Evolutionary conservation across 306 rosid species (phyloP), one percentile per base, ranked within the genome.

Genomic region (Vicia sativa): DNA sequence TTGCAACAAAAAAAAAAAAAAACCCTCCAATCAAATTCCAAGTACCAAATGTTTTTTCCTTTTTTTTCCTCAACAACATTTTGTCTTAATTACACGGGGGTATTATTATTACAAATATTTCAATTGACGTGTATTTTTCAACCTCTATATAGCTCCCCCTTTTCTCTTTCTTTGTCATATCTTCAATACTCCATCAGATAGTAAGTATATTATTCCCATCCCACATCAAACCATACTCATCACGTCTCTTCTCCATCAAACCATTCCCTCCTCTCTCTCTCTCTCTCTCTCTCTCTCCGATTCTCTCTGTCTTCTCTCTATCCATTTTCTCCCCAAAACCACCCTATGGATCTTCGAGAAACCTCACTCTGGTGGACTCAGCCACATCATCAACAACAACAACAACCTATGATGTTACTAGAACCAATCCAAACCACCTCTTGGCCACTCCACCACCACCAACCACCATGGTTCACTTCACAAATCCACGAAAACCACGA

Each of bases 201-300:
- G 54, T 48, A 43, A 43, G 16, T 46, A 50, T 86, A 88, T 82
- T 83, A 83, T 81, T 83, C 74, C 79, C 78, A 50, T 50, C 57
- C 57, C 78, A 64, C 92, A 84, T 84, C 89, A 69, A 83, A 67
- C 77, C 77, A 71, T 74, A 77, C 77, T 68, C 84, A 71, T 84
- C 86, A 75, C 86, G 80, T 76, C 83, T 78, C 78, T 74, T 49
- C 42, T 71, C 59, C 54, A 16, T 48, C 54, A 48, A 48, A 16
- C 29, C 57, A 19, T 50, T 50, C 57, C 4, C 3, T 39, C 2
- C 35, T 48, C 28, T 8, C 73, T 10, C 18, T 72, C 60, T 42
- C 62, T 62, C 11, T 19, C 26, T 8, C 18, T 52, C 39, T 11
- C 68, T 46, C 35, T n/a, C 23, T 19, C 39, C n/a, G n/a, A n/a